Conservation (phyloP, 495 filamentous ascomycete genomes). For the Penicillium fimorum region DNA sequence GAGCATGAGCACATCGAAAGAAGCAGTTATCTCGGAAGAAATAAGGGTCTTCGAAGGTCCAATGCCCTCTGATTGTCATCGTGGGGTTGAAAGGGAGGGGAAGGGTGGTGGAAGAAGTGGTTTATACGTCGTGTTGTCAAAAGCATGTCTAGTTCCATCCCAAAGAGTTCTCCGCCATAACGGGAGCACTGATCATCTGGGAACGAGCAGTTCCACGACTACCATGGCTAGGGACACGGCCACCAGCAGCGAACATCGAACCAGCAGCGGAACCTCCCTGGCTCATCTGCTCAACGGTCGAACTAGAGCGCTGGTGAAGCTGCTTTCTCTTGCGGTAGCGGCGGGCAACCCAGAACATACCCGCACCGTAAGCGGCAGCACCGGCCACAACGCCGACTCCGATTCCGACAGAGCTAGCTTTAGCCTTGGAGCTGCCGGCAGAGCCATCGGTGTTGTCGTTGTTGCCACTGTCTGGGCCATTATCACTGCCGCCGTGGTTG, state of each 20-base stretch:
- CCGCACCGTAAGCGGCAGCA: conserved; percentile 91
- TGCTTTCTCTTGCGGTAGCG: conserved; percentile 87
- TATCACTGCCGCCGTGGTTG: conserved; percentile 18
- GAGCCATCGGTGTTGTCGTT: conserved; percentile 43
- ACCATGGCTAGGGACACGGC: conserved; percentile 48
- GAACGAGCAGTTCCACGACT: conserved; percentile 70
- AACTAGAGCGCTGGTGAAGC: conserved; percentile 73
- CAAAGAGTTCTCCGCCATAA: conserved; percentile 96
- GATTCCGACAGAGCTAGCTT: conserved; percentile 79
- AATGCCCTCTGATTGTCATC: conserved; percentile 8
- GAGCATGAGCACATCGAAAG: conserved; percentile 13
- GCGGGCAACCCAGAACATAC: conserved; percentile 94
- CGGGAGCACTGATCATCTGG: conserved; percentile 76
- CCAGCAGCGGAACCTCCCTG: conserved; percentile 37
- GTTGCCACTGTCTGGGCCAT: conserved; percentile 36
- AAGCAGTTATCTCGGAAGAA: not conserved
- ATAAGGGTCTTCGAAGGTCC: not conserved
- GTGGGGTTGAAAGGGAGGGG: conserved; percentile 2
- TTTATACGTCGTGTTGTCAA: conserved; percentile 12
- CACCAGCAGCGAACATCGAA: conserved; percentile 41
- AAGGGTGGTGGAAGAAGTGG: not conserved
- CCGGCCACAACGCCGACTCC: conserved; percentile 73
- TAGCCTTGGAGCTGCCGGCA: conserved; percentile 50
- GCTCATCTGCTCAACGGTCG: conserved; percentile 51
- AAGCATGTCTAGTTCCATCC: conserved; percentile 80